Evolutionary conservation across 495 filamentous ascomycete species (phyloP).

Genomic region (Saxispiralis lemnorum): DNA sequence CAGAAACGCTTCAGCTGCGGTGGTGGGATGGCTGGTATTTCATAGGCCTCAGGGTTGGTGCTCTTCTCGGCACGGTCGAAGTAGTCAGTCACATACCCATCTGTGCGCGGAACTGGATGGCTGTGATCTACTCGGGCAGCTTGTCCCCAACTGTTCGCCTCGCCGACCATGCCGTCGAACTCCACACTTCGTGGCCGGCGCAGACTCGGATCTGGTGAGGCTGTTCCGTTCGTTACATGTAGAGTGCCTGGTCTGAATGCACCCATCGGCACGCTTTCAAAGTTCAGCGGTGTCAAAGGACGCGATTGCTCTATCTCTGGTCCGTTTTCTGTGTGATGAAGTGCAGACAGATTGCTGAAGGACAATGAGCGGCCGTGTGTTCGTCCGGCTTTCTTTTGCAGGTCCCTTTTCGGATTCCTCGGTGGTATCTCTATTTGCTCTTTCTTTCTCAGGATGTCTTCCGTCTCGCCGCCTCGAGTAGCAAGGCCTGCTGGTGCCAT

Average conservation of each 20-base stretch:
- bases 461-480: slow-evolving; percentile 15
- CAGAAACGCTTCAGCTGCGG: no score
- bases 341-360: slow-evolving; percentile 14
- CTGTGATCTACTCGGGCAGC: background rate
- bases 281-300: slow-evolving; percentile 20
- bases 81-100: no score
- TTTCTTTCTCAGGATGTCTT: slow-evolving; percentile 10
- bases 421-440: slow-evolving; percentile 7
- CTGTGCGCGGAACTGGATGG: no score
- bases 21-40: no score
- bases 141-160: background rate
- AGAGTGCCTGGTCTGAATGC: slow-evolving; percentile 22
- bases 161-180: background rate
- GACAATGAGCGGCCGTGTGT: slow-evolving; percentile 1
- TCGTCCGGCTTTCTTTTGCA: background rate
- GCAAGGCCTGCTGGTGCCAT: slow-evolving; percentile 20
- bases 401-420: background rate
- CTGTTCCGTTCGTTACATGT: slow-evolving; percentile 23
- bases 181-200: no score
- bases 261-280: slow-evolving; percentile 20
- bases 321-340: slow-evolving; percentile 16
- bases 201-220: slow-evolving; percentile 22
- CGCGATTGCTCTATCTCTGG: slow-evolving; percentile 10
- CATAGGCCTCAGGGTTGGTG: no score
- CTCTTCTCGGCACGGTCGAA: no score